Evolutionary conservation across 306 rosid species (phyloP).

Genomic region (Vigna angularis): DNA sequence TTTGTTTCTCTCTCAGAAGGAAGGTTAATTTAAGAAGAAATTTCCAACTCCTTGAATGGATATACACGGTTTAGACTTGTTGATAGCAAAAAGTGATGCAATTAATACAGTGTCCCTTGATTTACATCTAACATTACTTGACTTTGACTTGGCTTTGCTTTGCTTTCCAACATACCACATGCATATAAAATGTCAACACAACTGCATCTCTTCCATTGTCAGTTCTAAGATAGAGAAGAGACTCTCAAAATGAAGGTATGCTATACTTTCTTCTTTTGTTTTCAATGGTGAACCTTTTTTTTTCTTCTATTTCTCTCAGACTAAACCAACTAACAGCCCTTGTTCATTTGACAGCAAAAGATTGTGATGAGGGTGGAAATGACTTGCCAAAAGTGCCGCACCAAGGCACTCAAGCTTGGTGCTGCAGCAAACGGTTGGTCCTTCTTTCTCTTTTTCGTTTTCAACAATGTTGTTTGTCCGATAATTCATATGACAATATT

Average conservation of each 20-base stretch:
- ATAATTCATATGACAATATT: too few species aligned
- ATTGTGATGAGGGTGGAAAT: conserved; percentile 63
- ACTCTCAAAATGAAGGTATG: conserved; percentile 44
- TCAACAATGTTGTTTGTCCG: background rate
- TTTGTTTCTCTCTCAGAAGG: too few species aligned
- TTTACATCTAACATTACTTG: background rate
- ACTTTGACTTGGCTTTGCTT: conserved; percentile 21
- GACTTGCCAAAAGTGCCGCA: conserved; percentile 55
- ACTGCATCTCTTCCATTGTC: background rate
- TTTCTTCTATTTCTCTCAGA: background rate
- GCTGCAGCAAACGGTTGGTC: conserved; percentile 46
- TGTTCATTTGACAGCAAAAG: conserved; percentile 52
- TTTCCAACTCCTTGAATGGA: background rate
- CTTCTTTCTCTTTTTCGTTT: too few species aligned
- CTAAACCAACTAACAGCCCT: background rate
- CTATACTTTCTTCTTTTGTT: background rate
- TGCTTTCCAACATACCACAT: background rate
- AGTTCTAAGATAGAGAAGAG: background rate
- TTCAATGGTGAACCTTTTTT: background rate
- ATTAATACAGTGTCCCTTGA: background rate
- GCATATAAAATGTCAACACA: background rate
- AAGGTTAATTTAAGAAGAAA: background rate
- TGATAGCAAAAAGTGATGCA: background rate
- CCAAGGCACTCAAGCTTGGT: conserved; percentile 47
- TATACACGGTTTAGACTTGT: background rate